Evolutionary conservation across 208 protist genomes (phyloP).

Genomic region (Wallacemonas sp.): DNA sequence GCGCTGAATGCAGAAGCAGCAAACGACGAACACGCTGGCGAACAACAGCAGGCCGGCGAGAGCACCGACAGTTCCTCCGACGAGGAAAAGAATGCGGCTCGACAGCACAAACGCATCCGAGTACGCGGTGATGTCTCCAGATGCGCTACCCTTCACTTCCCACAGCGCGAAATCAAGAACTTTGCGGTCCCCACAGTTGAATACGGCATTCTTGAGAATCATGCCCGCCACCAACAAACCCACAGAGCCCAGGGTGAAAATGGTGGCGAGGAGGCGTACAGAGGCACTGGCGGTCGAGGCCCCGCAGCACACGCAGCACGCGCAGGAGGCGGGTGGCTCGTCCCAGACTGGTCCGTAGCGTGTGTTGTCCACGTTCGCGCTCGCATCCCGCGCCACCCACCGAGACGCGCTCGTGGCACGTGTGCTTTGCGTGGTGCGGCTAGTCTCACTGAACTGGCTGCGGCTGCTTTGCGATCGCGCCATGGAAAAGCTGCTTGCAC

Average conservation of each 20-base stretch:
- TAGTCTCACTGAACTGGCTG: too few species aligned
- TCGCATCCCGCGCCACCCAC: neutral
- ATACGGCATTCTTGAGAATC: neutral
- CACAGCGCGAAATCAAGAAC: neutral
- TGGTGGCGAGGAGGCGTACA: neutral
- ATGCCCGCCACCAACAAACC: neutral
- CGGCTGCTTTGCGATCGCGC: too few species aligned
- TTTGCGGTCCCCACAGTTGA: neutral
- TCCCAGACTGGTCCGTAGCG: slow-evolving; percentile 6
- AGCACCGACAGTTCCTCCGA: neutral
- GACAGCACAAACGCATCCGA: neutral
- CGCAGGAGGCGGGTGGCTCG: slow-evolving; percentile 2
- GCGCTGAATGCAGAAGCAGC: slow-evolving; percentile 7
- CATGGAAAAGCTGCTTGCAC: too few species aligned
- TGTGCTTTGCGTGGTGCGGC: too few species aligned
- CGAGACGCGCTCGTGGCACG: too few species aligned
- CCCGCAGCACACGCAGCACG: slow-evolving; percentile 8
- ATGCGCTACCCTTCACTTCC: neutral
- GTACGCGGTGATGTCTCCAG: neutral
- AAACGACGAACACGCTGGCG: slow-evolving; percentile 6
- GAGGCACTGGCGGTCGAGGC: slow-evolving; percentile 1
- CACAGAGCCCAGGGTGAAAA: neutral
- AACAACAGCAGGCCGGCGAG: neutral
- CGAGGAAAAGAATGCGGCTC: slow-evolving; percentile 4
- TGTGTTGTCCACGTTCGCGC: neutral